Base-by-base conservation (phyloP, 2,329 filamentous ascomycete genomes). In the Fusarium sp. region DNA sequence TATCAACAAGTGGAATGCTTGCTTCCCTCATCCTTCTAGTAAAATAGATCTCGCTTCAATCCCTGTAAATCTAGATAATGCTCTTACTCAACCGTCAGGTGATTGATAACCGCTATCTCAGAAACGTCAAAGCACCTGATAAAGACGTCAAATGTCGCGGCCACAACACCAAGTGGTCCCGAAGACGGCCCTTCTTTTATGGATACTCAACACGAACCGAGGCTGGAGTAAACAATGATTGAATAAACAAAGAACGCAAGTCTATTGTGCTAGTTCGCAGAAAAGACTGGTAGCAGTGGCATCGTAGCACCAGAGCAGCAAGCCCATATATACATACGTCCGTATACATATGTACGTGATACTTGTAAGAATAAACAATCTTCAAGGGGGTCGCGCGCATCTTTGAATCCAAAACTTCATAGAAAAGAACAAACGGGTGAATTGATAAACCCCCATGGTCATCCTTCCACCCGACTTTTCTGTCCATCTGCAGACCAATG, bases 191-290 rank as follows among this genome's bases (percentile, higher is more conserved):
- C 70, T 67, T 73, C 44, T 63, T 56, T 42, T 61, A 42, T 54
- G 67, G 48, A 33, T 38, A 61, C 45, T 24, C 24, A 31, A 7
- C 3, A 39, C 17, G 36, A 36, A 55, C 26, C 36, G 26, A 36
- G 26, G 26, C 22, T 17, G 36, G 45, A 17, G 52, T 35, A 12
- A 28, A 24, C 17, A 22, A 28, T 14, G 14, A n/a, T 63, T 58
- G 42, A 31, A 55, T 58, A 39, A 52, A 54, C 58, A 63, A 58
- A 68, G 38, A 72, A 54, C 49, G 35, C 55, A 69, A 68, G 48
- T 74, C 70, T 73, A 71, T 73, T 74, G 42, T 71, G 62, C 70
- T 41, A 17, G 26, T 51, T 52, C 39, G 66, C 61, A 67, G 63
- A 67, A 68, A 58, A 68, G 65, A 68, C 62, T 60, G 47, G 45